phyloP scores from a whole-genome alignment of 768 basidiomycete species.

The Phallus indusiatus region DNA sequence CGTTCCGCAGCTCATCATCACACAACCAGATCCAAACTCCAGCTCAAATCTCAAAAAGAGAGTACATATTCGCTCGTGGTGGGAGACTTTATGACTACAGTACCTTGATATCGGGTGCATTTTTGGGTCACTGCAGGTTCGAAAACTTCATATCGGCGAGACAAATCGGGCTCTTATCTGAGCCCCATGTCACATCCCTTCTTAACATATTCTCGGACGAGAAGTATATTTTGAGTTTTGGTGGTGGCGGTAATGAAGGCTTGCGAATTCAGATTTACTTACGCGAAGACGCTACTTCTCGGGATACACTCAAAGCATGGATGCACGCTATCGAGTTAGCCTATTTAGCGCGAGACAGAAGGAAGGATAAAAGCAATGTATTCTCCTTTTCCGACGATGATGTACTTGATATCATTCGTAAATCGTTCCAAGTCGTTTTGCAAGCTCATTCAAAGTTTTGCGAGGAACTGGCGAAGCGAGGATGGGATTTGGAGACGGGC shows the following conservation, averaged over 20 bases:
- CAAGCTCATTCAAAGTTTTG: not conserved
- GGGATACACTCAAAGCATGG: constrained; percentile 53
- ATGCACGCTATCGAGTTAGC: constrained; percentile 15
- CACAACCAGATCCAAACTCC: constrained; percentile 22
- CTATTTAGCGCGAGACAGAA: not conserved
- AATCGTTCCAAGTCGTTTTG: not conserved
- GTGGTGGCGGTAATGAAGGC: constrained; percentile 13
- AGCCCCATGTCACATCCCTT: constrained; percentile 11
- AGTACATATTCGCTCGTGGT: constrained; percentile 36
- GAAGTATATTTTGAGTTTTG: constrained; percentile 46
- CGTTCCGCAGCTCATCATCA: constrained; percentile 22
- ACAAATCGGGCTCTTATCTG: not conserved
- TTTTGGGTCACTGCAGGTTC: constrained; percentile 39
- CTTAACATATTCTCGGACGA: constrained; percentile 35
- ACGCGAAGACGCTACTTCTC: constrained; percentile 36
- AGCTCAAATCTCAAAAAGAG: constrained; percentile 28
- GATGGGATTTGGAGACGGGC: not conserved
- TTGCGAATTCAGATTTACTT: constrained; percentile 32
- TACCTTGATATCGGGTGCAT: constrained; percentile 9
- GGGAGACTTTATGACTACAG: constrained; percentile 24
- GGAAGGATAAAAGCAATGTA: not conserved
- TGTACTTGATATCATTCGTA: not conserved
- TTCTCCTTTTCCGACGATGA: not conserved
- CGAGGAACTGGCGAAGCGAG: not conserved
- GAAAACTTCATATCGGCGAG: constrained; percentile 33